Conservation (phyloP, 805 yeast genomes). For the Lipomyces sp. region DNA sequence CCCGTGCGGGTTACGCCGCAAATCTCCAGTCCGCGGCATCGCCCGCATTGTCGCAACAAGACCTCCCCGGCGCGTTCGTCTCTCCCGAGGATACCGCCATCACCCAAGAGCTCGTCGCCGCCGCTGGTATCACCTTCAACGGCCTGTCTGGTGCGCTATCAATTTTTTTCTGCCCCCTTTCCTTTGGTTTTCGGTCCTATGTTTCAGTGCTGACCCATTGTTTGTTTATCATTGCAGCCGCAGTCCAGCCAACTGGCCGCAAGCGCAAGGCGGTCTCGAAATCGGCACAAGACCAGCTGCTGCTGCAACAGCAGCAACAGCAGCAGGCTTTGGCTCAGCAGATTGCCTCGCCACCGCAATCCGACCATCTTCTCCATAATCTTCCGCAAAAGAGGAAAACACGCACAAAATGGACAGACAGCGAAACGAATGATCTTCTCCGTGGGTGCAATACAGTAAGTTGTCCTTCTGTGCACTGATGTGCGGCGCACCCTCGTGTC, state of each 20-base stretch:
- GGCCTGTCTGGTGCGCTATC: not conserved
- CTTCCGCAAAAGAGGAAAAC: conserved; percentile 28
- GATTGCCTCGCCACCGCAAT: too few species aligned
- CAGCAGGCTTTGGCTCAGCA: conserved; percentile 1
- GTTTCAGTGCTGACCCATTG: too few species aligned
- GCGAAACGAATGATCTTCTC: conserved; percentile 43
- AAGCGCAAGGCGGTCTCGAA: conserved; percentile 2
- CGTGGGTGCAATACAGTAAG: conserved; percentile 42
- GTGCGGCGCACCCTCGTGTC: too few species aligned
- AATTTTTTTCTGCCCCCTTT: not conserved
- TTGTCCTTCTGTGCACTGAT: not conserved
- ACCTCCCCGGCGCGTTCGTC: conserved; percentile 9
- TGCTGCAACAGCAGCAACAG: conserved; percentile 5
- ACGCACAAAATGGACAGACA: conserved; percentile 41
- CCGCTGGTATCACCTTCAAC: conserved; percentile 8
- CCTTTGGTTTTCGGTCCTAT: not conserved
- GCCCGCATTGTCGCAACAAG: conserved; percentile 8
- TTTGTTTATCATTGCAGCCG: not conserved
- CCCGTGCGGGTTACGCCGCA: not conserved
- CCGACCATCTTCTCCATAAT: too few species aligned
- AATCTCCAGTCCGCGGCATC: not conserved
- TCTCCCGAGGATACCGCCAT: conserved; percentile 9
- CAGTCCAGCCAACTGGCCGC: conserved; percentile 2
- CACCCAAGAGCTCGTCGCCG: conserved; percentile 19
- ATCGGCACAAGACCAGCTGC: not conserved